Evolutionary conservation across 306 rosid species (phyloP).

Genomic region (Trichosanthes cucumerina): DNA sequence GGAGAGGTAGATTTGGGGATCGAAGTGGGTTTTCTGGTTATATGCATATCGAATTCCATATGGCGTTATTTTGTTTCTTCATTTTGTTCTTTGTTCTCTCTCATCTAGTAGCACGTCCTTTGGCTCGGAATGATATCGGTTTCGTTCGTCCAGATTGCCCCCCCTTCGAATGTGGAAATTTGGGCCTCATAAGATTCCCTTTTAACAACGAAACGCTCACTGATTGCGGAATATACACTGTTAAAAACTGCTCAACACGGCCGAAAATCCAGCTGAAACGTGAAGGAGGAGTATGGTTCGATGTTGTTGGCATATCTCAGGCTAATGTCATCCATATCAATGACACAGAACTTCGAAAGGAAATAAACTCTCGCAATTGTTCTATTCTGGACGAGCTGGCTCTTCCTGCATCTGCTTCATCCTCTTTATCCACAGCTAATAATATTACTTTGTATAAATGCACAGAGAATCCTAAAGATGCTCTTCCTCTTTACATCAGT

Average conservation of each 20-base stretch:
- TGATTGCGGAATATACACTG: neutral
- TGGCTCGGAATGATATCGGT: neutral
- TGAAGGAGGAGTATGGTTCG: neutral
- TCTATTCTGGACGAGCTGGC: neutral
- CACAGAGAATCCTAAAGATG: neutral
- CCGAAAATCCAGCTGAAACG: slow-evolving; percentile 5
- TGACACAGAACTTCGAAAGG: neutral
- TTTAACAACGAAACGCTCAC: neutral
- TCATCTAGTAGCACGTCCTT: neutral
- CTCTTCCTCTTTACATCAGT: neutral
- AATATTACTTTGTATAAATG: slow-evolving; percentile 3
- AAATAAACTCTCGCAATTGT: neutral
- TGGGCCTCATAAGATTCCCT: slow-evolving; percentile 3
- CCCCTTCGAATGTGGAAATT: neutral
- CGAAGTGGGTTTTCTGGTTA: neutral
- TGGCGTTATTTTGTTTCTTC: neutral
- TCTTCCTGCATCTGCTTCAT: neutral
- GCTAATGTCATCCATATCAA: slow-evolving; percentile 2
- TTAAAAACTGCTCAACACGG: neutral
- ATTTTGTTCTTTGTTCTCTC: neutral
- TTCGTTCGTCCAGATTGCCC: neutral
- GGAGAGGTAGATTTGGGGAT: neutral
- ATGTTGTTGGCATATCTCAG: neutral
- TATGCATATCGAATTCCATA: neutral
- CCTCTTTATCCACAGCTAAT: neutral